A percentile compares a stretch with the other conserved stretches of the same genome.
Evolutionary conservation across 2,329 filamentous ascomycete species (phyloP).

Genomic region (Lecanicillium sp.): DNA sequence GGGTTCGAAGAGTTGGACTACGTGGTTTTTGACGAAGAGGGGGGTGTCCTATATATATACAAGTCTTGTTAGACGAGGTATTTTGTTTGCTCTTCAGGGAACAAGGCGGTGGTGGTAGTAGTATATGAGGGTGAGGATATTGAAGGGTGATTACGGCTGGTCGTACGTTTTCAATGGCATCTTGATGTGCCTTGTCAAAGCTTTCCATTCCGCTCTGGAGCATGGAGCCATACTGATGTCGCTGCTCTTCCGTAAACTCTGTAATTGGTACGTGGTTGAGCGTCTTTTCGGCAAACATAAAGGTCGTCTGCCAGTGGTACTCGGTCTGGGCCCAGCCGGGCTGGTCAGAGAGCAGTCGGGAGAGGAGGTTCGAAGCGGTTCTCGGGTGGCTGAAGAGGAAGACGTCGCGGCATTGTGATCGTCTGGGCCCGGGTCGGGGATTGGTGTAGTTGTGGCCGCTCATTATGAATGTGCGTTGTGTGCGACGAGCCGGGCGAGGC

Average conservation of each 20-base stretch:
- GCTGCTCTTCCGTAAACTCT: not conserved
- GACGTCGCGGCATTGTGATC: conserved; percentile 7
- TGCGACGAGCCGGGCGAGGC: no score
- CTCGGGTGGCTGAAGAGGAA: conserved; percentile 8
- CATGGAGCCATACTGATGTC: conserved; percentile 1
- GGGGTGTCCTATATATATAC: not conserved
- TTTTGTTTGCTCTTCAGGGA: no score
- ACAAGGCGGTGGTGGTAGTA: no score
- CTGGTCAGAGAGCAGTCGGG: conserved; percentile 9
- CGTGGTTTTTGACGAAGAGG: conserved; percentile 8
- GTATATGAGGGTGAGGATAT: no score
- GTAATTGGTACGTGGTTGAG: not conserved
- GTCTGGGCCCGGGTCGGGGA: not conserved
- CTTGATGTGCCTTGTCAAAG: conserved; percentile 1
- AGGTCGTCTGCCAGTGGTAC: conserved; percentile 5
- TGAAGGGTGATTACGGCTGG: no score
- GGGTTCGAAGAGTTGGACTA: conserved; percentile 4
- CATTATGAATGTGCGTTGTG: no score
- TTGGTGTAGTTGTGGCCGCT: no score
- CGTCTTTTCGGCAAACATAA: conserved; percentile 1
- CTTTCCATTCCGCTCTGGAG: conserved; percentile 1
- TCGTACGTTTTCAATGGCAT: not conserved
- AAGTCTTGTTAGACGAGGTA: not conserved
- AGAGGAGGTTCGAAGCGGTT: conserved; percentile 8
- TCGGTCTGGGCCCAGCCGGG: conserved; percentile 5